Base-by-base conservation (phyloP, 23 red algal species). In the Gracilaria vermiculophylla region DNA sequence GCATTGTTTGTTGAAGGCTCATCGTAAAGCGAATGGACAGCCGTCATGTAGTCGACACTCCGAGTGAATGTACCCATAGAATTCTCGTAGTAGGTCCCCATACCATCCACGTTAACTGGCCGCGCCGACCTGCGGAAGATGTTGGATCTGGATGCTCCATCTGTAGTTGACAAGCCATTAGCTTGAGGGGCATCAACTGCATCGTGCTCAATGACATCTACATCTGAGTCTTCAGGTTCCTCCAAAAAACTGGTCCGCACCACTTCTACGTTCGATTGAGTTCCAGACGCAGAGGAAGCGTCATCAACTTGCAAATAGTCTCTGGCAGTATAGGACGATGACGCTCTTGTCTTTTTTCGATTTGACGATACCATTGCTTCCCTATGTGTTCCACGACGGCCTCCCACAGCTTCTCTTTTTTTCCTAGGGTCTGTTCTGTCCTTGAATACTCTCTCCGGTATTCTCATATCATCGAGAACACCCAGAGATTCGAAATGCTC, bases 1-100 rank as follows among this genome's bases (percentile, higher is more conserved):
- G 62, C 90, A 53, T 69, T 65, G 36, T 73, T 48, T 45, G 42
- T 48, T 17, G 66, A 58, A 13, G 66, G 62, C 50, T 76, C 50
- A 42, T 76, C 84, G 24, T 77, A 88, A 16, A 53, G 45, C 23
- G 84, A 88, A 70, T 78, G 66, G 24, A 88, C 69, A 28, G 84
- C 84, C 11, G 66, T 29, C 66, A 77, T 61, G 23, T 88, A 88
- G 50, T 88, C 84, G 33, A 88, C 23, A 49, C 84, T 88, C n/a
- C 69, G 72, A 21, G 35, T 51, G 1, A 51, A 20, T 28, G 50
- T 60, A 45, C 84, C 84, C 35, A 77, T 60, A 23, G 84, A 88
- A 48, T 88, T 88, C 21, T 73, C 84, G 48, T 77, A 58, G 20
- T 88, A 88, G 7, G 84, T 65, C 8, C 84, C 84, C 84, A 88